Evolutionary conservation across 2,329 filamentous ascomycete species (phyloP), one percentile per base, ranked within the genome.

Genomic region (Alternaria burnsii): DNA sequence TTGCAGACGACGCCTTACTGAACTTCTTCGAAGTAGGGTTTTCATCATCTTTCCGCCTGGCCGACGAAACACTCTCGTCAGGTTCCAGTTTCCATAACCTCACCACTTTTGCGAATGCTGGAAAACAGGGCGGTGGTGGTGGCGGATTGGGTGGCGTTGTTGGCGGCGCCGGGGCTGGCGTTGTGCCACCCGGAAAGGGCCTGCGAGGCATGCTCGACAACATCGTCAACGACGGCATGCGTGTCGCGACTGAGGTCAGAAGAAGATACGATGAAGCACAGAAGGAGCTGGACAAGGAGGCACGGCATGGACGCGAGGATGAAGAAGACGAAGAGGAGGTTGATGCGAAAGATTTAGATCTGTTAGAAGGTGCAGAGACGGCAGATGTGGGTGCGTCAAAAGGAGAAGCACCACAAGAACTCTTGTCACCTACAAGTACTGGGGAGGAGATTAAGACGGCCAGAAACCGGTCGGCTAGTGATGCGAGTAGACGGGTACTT

Each of bases 1-100:
- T 99, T 8, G 95, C 95, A 43, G 95, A 99, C 74, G 95, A 99
- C 78, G 86, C 96, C 1, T 87, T 99, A 6, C 94, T 99, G 73
- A 92, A 96, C 69, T 99, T 99, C 81, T 99, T 99, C 76, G 95
- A 99, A 80, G 92, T 92, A 0, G 96, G 93, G 41, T 97, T 98
- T 81, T 93, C 94, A 0, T 89, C 91, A 52, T 97, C 93, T 1
- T 96, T 99, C 86, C 93, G 92, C 72, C 89, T 97, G 47, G 89
- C 92, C 24, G 91, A 96, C 61, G 81, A 81, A 28, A 82, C 84
- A 3, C 76, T 85, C 32, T 79, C 82, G 38, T 83, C 79, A 7
- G 81, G 82, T 12, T 79, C 81, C 5, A 85, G 87, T 6, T 86
- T 86, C 1, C 89, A 91, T 0, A 90, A 91, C 54, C 88, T 97